Percentiles rank a stretch among this genome's conserved stretches.
Conservation (phyloP, 768 basidiomycete genomes). For the Naganishia friedmannii region DNA sequence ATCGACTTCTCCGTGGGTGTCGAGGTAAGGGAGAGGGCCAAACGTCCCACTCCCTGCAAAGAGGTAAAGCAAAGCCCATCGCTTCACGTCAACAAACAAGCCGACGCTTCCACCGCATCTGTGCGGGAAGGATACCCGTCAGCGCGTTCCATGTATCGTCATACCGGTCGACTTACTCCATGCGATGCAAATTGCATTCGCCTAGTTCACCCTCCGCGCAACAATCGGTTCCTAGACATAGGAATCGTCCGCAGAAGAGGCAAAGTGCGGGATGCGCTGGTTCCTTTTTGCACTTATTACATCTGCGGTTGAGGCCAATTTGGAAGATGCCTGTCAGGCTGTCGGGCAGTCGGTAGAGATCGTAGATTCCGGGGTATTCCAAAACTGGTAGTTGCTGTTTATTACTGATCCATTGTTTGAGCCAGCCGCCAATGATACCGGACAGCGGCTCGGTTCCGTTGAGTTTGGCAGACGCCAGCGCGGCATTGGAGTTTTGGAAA, state of each 20-base stretch:
- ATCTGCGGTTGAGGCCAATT: conserved; percentile 69
- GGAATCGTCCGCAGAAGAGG: conserved; percentile 77
- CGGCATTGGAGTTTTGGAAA: conserved; percentile 12
- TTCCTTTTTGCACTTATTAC: conserved; percentile 70
- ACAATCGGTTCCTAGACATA: conserved; percentile 89
- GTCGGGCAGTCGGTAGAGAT: conserved; percentile 73
- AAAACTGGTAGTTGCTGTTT: conserved; percentile 63
- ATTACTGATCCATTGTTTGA: conserved; percentile 68
- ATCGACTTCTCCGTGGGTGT: conserved; percentile 90
- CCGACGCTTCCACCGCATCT: conserved; percentile 90
- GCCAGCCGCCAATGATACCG: conserved; percentile 73
- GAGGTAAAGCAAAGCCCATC: conserved; percentile 82
- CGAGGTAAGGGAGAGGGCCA: conserved; percentile 81
- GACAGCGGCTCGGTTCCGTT: conserved; percentile 38
- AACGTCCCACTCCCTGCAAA: conserved; percentile 88
- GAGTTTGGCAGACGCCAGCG: not conserved
- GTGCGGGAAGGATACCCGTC: conserved; percentile 15
- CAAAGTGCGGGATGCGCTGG: conserved; percentile 87
- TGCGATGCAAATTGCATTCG: conserved; percentile 91
- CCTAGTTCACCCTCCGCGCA: conserved; percentile 70
- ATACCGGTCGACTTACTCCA: conserved; percentile 67
- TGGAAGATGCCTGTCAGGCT: conserved; percentile 79
- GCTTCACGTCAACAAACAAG: conserved; percentile 84
- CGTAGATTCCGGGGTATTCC: conserved; percentile 80
- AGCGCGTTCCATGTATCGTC: not conserved